phyloP scores from a whole-genome alignment of 2,329 filamentous ascomycete genomes.

The Neonectria faginata region DNA sequence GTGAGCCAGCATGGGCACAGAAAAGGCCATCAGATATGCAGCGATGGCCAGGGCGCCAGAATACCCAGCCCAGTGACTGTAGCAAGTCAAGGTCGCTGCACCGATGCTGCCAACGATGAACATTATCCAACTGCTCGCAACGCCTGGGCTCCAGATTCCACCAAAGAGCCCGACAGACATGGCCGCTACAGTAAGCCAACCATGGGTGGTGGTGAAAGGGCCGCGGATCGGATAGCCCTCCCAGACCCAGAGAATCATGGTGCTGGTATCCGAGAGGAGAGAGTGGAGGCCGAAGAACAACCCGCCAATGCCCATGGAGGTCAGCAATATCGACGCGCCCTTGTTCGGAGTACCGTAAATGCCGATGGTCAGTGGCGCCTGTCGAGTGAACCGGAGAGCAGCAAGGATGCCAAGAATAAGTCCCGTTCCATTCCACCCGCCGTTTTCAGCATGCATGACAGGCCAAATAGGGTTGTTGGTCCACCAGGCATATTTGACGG shows the following conservation, averaged over 20 bases:
- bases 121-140: constrained; percentile 82
- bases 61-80: constrained; percentile 88
- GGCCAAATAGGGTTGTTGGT: constrained; percentile 99
- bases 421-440: constrained; percentile 91
- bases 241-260: constrained; percentile 99
- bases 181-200: constrained; percentile 83
- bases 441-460: constrained; percentile 88
- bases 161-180: constrained; percentile 86
- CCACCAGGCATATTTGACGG: constrained; percentile 91
- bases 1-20: constrained; percentile 79
- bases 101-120: constrained; percentile 84
- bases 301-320: constrained; percentile 83
- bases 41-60: constrained; percentile 83
- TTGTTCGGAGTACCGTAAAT: constrained; percentile 52
- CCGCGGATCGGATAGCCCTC: constrained; percentile 93
- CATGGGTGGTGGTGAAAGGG: constrained; percentile 89
- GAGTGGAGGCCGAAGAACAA: constrained; percentile 92
- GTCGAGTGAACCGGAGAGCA: constrained; percentile 79
- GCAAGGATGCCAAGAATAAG: constrained; percentile 81
- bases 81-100: constrained; percentile 80
- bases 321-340: constrained; percentile 75
- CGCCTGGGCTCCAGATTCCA: constrained; percentile 77
- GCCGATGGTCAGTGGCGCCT: constrained; percentile 62
- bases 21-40: constrained; percentile 83
- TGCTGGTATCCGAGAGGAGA: constrained; percentile 94